Percentiles rank a stretch among this genome's conserved stretches.
phyloP scores from a whole-genome alignment of 2,329 filamentous ascomycete genomes.

The Anisogramma anomala region DNA sequence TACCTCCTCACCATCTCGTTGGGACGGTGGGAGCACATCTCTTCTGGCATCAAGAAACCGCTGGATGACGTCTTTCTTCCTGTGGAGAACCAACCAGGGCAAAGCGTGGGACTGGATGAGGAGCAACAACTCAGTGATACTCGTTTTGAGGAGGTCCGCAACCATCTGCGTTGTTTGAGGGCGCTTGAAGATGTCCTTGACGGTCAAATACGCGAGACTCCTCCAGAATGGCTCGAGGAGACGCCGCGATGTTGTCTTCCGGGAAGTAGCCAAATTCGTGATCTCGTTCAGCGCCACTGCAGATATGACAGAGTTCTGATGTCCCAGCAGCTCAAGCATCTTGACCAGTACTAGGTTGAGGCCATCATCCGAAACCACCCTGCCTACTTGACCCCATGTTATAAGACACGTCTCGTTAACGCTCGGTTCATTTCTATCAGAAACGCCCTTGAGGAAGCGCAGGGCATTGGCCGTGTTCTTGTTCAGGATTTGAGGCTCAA shows the following conservation, averaged over 20 bases:
- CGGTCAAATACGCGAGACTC: conserved; percentile 67
- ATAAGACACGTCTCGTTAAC: conserved; percentile 76
- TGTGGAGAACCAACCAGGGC: conserved; percentile 73
- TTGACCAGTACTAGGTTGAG: conserved; percentile 76
- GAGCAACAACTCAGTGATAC: conserved; percentile 60
- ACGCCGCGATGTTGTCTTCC: conserved; percentile 49
- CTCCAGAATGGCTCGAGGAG: conserved; percentile 84
- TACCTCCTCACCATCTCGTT: conserved; percentile 34
- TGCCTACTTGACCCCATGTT: conserved; percentile 74
- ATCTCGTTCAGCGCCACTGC: conserved; percentile 77
- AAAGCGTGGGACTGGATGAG: conserved; percentile 71
- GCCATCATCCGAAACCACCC: conserved; percentile 67
- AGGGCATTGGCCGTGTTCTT: conserved; percentile 61
- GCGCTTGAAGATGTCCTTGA: conserved; percentile 67
- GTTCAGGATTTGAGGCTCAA: conserved; percentile 28
- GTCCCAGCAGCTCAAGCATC: conserved; percentile 77
- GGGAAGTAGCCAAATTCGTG: conserved; percentile 56
- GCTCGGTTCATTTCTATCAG: conserved; percentile 53
- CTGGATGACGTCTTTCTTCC: conserved; percentile 65
- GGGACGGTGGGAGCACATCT: conserved; percentile 26
- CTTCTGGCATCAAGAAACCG: conserved; percentile 70
- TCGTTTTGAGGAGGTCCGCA: conserved; percentile 69
- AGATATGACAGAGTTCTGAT: conserved; percentile 66
- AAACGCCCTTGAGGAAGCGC: conserved; percentile 59
- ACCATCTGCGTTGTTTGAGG: conserved; percentile 76